A percentile compares a stretch with the other conserved stretches of the same genome.
Conservation (phyloP, 306 rosid species). For the Cucurbita maxima region DNA sequence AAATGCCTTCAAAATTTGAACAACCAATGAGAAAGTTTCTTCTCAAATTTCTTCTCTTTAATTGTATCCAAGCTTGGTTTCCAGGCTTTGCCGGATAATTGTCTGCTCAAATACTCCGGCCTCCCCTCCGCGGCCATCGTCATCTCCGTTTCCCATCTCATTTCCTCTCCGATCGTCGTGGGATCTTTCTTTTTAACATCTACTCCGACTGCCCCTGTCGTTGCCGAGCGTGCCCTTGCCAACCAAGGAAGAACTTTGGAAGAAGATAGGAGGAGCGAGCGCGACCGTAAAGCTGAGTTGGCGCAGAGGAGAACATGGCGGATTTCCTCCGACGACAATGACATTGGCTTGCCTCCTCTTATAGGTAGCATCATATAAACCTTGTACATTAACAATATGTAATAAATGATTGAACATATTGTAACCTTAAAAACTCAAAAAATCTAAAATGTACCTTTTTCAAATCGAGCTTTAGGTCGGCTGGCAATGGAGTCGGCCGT, state of each 20-base stretch:
- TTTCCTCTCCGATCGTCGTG: background rate
- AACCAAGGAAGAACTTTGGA: conserved; percentile 37
- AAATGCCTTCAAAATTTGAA: conserved; percentile 1
- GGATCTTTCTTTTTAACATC: background rate
- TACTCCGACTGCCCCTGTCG: background rate
- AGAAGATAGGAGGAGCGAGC: conserved; percentile 20
- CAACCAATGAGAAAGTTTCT: conserved; percentile 30
- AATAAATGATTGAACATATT: background rate
- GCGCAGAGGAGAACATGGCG: conserved; percentile 21
- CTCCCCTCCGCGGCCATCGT: conserved; percentile 35
- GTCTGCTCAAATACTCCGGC: conserved; percentile 56
- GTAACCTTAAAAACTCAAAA: background rate
- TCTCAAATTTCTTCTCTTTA: conserved; percentile 50
- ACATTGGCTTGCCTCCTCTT: conserved; percentile 49
- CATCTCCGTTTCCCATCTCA: conserved; percentile 15
- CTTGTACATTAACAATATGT: background rate
- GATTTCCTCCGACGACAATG: conserved; percentile 34
- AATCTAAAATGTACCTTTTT: conserved; percentile 7
- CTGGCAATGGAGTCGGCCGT: conserved; percentile 47
- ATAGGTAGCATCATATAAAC: conserved; percentile 60
- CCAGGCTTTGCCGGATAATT: conserved; percentile 72
- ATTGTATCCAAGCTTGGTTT: conserved; percentile 80
- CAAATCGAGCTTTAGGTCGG: conserved; percentile 45
- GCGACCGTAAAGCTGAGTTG: conserved; percentile 25
- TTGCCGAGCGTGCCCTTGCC: conserved; percentile 24